Base-by-base conservation (phyloP, 495 filamentous ascomycete genomes). In the Aspergillus affinis region DNA sequence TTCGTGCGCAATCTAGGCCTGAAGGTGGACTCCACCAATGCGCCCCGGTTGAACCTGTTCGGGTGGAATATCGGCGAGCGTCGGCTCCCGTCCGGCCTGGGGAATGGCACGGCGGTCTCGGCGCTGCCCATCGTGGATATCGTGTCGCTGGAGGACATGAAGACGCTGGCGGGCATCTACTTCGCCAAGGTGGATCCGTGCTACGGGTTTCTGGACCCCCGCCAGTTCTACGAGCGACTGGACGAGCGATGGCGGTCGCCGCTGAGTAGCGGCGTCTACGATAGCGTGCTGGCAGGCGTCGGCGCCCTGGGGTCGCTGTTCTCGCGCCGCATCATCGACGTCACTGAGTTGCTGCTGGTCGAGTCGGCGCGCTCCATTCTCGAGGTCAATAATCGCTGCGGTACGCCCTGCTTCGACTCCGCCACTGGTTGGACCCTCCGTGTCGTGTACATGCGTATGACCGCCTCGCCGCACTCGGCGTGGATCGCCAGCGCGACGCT, bases 41-140 rank as follows among this genome's bases (percentile, higher is more conserved):
- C 80, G 12, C 82, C 81, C 0, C 70, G 76, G 19, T 57, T 82
- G 36, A 79, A 79, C 26, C 71, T 81, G 4, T 85, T 82, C 63
- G 81, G 72, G 0, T 85, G 81, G 82, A 82, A 84, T 66, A 62
- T 76, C 17, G 80, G 80, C 9, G 67, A 68, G 17, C 71, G 81
- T 21, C 48, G 65, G 15, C 63, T 71, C n/a, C 58, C 65, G 12
- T 65, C 64, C 8, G 52, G 54, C 3, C 18, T 57, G 1, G 41
- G 27, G 9, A 36, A 57, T 0, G 29, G 17, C 23, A 26, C 23
- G 12, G 2, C 62, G 6, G 36, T 41, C 36, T 41, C 36, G 9
- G 57, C 58, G 2, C n/a, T 61, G 7, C 62, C 59, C 0, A 63
- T 82, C 27, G 65, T 70, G 6, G 69, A 75, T 21, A 72, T 79